Evolutionary conservation across 306 rosid genomes (phyloP), one percentile per base, ranked within the genome.

Genomic region (Coriaria nepalensis): DNA sequence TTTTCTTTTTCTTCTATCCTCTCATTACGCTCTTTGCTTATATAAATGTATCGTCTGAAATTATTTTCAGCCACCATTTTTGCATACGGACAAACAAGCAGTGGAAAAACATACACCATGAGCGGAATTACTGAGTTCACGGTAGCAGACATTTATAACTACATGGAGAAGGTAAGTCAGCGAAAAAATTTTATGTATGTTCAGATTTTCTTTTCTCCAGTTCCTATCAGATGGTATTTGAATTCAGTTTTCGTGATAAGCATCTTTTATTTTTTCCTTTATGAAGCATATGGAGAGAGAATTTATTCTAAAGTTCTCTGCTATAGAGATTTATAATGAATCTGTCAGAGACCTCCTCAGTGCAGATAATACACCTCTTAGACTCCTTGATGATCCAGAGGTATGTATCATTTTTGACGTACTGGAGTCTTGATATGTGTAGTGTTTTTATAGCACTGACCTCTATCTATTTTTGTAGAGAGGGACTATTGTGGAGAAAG

Each of bases 321-420:
- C 96, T 35, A 79, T 86, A 58, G 96, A 86, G 71, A 86, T 86
- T 49, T 86, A 86, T 74, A 86, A 82, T 74, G 96, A 86, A 79
- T 57, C 73, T 72, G 86, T 86, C 44, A 73, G 96, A 70, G 96
- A 86, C 72, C 96, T 86, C 50, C 81, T 86, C 35, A 74, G 93
- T 68, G 56, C 86, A 6, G 93, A 86, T 55, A 72, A 62, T 56
- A 77, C 76, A 58, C 67, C 52, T 48, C 52, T 48, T 6, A 48
- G 37, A 13, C 52, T 48, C 12, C 37, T 48, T 20, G 52, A 48
- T 48, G 52, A 48, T 48, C n/a, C 52, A 20, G 37, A 48, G 52
- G 52, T 48, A 13, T 14, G 9, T 47, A 5, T 40, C 43, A 50
- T 49, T 35, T 47, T 1, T 20, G 29, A 20, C 41, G 10, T 38